phyloP scores from a whole-genome alignment of 306 rosid genomes.

The Rosa multiflora region DNA sequence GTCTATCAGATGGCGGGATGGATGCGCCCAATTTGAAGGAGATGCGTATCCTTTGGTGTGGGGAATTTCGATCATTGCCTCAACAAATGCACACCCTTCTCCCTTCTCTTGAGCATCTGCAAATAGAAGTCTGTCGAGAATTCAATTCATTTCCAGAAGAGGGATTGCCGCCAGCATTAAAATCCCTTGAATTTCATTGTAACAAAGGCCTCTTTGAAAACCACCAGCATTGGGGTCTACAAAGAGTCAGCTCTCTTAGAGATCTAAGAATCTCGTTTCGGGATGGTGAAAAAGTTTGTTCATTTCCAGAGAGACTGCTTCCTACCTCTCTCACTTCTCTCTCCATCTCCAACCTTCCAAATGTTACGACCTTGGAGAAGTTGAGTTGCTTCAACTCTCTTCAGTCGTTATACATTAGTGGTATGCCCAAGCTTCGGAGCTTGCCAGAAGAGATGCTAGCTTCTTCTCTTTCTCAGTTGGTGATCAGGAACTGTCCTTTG shows the following conservation, averaged over 20 bases:
- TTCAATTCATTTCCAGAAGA: background rate
- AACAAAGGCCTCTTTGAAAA: background rate
- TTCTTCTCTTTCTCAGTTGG: too few species aligned
- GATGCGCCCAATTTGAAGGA: background rate
- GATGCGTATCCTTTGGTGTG: background rate
- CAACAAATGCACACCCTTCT: background rate
- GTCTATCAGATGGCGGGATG: background rate
- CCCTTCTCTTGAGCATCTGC: background rate
- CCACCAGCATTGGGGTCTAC: background rate
- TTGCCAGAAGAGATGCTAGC: too few species aligned
- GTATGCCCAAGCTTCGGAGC: too few species aligned
- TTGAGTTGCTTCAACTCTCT: too few species aligned
- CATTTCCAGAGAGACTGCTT: too few species aligned
- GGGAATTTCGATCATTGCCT: background rate
- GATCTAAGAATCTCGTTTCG: too few species aligned
- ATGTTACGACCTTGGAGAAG: too few species aligned
- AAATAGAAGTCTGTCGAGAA: background rate
- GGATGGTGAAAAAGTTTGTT: too few species aligned
- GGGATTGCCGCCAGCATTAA: background rate
- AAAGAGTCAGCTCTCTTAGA: background rate
- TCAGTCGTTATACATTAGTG: too few species aligned
- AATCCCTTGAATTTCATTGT: background rate
- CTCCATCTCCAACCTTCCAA: too few species aligned
- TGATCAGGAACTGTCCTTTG: too few species aligned
- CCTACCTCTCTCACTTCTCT: too few species aligned